These are phyloP conservation scores for Fusarium foetens DNA, from an alignment of 2,329 filamentous ascomycete genomes.

Conservation along the genomic window DNA sequence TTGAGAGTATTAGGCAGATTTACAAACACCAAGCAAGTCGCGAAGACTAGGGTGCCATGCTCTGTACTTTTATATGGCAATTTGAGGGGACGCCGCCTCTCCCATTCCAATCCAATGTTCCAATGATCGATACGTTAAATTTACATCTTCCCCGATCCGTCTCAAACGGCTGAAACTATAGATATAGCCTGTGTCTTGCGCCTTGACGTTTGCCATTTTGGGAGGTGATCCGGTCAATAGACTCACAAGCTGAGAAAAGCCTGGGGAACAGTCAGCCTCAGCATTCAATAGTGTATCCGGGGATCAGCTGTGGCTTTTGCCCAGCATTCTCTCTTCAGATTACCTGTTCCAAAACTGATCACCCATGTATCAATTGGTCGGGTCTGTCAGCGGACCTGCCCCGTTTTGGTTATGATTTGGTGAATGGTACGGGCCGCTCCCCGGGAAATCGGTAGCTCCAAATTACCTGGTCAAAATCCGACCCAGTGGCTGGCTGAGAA, in stretches of 20 bases:
- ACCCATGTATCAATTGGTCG: not conserved
- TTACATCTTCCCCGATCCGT: not conserved
- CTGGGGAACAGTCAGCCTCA: not conserved
- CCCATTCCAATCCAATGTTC: not conserved
- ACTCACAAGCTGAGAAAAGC: not conserved
- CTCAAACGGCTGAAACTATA: not conserved
- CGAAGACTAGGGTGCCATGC: rapidly evolving
- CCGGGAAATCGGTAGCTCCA: not conserved
- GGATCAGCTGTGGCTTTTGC: not conserved
- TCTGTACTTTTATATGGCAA: not conserved
- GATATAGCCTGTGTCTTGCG: not conserved
- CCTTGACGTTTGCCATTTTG: not conserved
- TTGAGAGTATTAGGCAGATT: not conserved
- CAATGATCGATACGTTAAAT: not conserved
- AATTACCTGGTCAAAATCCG: not conserved
- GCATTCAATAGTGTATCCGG: not conserved
- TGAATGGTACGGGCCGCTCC: not conserved
- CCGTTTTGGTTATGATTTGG: not conserved
- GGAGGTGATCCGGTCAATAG: not conserved
- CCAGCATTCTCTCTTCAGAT: not conserved
- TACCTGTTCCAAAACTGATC: not conserved
- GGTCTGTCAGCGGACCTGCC: too few species aligned
- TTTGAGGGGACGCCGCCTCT: rapidly evolving
- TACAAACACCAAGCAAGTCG: rapidly evolving
- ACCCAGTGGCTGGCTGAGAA: slow-evolving; percentile 18